Evolutionary conservation across 139 green algal genomes (phyloP).

Genomic region (Mychonastes homosphaera): DNA sequence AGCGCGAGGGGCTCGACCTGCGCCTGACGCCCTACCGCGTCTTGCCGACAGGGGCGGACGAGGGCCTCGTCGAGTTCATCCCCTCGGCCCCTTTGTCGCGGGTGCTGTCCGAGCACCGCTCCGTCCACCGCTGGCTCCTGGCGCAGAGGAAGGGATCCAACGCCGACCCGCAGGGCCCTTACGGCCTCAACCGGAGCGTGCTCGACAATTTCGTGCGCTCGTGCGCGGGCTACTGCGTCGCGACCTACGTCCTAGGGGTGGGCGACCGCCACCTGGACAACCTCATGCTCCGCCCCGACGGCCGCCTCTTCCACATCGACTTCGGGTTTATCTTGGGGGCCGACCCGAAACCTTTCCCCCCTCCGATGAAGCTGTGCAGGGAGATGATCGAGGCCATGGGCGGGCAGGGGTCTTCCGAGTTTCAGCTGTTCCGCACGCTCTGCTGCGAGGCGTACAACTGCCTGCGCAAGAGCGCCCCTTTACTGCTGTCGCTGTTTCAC

Average conservation of each 20-base stretch:
- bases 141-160: background rate
- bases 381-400: constrained; percentile 95
- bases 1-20: constrained; percentile 88
- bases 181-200: constrained; percentile 6
- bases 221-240: constrained; percentile 92
- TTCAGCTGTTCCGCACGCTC: constrained; percentile 50
- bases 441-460: constrained; percentile 97
- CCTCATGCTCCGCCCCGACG: constrained; percentile 78
- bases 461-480: constrained; percentile 79
- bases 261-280: constrained; percentile 95
- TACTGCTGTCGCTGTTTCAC: constrained; percentile 90
- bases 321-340: constrained; percentile 91
- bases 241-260: constrained; percentile 94
- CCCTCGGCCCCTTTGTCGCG: constrained; percentile 55
- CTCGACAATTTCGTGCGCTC: constrained; percentile 82
- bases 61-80: constrained; percentile 93
- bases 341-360: constrained; percentile 94
- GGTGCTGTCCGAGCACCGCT: constrained; percentile 73
- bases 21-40: constrained; percentile 82
- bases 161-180: background rate
- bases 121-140: constrained; percentile 68
- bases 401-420: constrained; percentile 28
- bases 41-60: constrained; percentile 40
- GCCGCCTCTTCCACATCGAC: constrained; percentile 93
- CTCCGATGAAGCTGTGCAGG: constrained; percentile 87